Evolutionary conservation across 164 flowering plant species (phyloP).

Genomic region (Saururus chinensis): DNA sequence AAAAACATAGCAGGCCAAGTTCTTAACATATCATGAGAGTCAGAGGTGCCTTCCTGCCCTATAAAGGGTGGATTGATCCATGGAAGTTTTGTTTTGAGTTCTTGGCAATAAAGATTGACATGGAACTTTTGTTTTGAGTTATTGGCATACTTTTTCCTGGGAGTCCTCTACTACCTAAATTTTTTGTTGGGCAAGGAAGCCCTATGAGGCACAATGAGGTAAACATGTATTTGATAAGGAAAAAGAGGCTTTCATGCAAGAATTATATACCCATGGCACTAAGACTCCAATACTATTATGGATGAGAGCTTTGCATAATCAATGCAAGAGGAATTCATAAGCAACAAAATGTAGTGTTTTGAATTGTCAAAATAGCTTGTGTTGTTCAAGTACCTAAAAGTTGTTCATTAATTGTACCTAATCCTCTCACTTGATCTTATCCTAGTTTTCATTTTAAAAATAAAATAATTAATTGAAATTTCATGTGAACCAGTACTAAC

Average conservation of each 20-base stretch:
- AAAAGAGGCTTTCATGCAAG: constrained; percentile 55
- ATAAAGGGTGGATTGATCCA: constrained; percentile 28
- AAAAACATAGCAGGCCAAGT: no score
- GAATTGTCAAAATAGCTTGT: constrained; percentile 85
- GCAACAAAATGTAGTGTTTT: constrained; percentile 75
- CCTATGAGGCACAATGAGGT: constrained; percentile 50
- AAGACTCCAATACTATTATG: constrained; percentile 36
- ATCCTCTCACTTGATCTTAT: background rate
- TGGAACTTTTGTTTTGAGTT: constrained; percentile 44
- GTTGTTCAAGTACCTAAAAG: constrained; percentile 88
- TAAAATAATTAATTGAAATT: background rate
- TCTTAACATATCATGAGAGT: no score
- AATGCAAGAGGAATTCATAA: constrained; percentile 77
- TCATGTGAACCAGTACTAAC: constrained; percentile 55
- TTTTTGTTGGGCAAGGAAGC: constrained; percentile 55
- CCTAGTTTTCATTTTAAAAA: background rate
- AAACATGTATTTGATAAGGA: constrained; percentile 56
- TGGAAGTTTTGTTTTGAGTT: no score
- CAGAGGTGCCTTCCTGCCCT: no score
- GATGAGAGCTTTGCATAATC: constrained; percentile 62
- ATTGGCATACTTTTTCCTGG: constrained; percentile 69
- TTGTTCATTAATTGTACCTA: constrained; percentile 26
- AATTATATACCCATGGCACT: constrained; percentile 60
- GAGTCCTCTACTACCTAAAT: constrained; percentile 50
- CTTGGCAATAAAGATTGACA: no score